Percentiles rank a stretch among this genome's conserved stretches.
Evolutionary conservation across 768 basidiomycete species (phyloP).

Genomic region (Auricularia auricula-judae): DNA sequence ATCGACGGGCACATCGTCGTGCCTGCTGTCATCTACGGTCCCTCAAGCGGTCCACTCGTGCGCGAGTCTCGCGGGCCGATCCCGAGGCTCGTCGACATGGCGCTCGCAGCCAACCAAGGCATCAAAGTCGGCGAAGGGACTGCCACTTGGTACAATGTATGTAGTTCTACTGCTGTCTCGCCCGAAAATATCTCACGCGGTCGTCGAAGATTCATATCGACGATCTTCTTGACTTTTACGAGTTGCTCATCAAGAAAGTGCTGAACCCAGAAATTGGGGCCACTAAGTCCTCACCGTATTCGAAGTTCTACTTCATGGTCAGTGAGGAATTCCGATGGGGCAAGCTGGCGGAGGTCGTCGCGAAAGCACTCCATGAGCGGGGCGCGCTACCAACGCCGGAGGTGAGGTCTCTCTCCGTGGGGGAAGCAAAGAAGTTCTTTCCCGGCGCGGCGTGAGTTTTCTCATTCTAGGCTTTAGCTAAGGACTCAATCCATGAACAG

Average conservation of each 20-base stretch:
- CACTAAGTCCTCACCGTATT: background rate
- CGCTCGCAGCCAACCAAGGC: background rate
- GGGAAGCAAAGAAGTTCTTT: background rate
- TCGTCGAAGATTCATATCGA: background rate
- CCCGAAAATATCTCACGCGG: background rate
- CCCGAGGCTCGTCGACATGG: background rate
- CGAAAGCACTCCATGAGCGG: background rate
- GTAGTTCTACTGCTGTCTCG: background rate
- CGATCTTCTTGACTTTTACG: background rate
- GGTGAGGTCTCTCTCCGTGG: background rate
- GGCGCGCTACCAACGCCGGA: background rate
- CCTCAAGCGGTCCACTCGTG: background rate
- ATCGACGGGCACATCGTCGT: background rate
- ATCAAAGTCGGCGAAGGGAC: background rate
- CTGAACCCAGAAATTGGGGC: background rate
- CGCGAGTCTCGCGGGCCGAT: background rate
- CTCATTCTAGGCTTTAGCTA: background rate
- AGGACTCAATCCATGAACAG: background rate
- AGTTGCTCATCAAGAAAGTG: background rate
- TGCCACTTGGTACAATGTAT: background rate
- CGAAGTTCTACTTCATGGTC: background rate
- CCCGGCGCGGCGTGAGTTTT: background rate
- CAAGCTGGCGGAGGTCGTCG: background rate
- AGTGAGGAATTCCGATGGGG: background rate
- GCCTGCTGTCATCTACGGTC: background rate